Percentiles rank a stretch among this genome's conserved stretches.
These are phyloP conservation scores for Flaveria ramosissima DNA, from an alignment of 129 eudicot genomes.

Conservation along the genomic window DNA sequence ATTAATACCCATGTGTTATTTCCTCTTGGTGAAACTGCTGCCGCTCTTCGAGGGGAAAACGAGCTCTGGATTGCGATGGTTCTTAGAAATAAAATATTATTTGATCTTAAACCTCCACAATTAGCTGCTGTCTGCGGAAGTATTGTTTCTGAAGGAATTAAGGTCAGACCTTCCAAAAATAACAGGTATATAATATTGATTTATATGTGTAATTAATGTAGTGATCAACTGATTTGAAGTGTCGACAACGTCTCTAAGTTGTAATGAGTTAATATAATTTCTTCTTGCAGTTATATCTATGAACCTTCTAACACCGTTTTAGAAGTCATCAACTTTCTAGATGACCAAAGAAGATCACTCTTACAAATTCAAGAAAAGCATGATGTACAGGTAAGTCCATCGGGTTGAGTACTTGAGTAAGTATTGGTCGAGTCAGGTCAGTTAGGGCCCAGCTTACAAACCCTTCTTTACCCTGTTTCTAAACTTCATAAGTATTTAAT, in stretches of 20 bases:
- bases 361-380: conserved; percentile 89
- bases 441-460: background rate
- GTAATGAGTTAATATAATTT: background rate
- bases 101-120: conserved; percentile 83
- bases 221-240: conserved; percentile 6
- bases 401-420: background rate
- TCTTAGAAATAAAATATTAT: conserved; percentile 76
- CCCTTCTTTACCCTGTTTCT: background rate
- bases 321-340: conserved; percentile 59
- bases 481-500: background rate
- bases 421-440: background rate
- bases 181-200: conserved; percentile 49
- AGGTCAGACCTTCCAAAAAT: conserved; percentile 80
- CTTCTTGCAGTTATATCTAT: conserved; percentile 75
- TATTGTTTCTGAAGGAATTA: conserved; percentile 93
- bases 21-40: conserved; percentile 99
- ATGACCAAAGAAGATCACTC: conserved; percentile 76
- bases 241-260: background rate
- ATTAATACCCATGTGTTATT: conserved; percentile 78
- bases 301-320: conserved; percentile 79
- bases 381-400: conserved; percentile 66
- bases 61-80: conserved; percentile 98
- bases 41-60: conserved; percentile 97
- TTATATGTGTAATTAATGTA: background rate
- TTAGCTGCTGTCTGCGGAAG: conserved; percentile 97